Base-by-base conservation (phyloP, 2,329 filamentous ascomycete species). In the Cordyceps tenuipes region DNA sequence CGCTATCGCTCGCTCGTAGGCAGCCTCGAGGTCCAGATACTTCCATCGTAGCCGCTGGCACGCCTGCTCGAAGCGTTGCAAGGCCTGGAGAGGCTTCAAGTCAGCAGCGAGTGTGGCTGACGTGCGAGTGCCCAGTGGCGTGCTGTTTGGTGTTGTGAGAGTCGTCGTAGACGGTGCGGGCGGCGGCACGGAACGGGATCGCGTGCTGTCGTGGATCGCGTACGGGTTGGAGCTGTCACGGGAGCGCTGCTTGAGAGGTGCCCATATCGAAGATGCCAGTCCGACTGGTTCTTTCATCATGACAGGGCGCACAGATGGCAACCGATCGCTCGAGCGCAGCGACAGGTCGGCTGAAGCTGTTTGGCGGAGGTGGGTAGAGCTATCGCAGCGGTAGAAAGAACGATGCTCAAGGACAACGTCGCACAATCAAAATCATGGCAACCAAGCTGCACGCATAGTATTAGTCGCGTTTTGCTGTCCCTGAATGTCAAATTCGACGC, bases 11-110 rank as follows among this genome's bases (percentile, higher is more conserved):
- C 76, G 73, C n/a, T 70, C 70, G 67, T 86, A 87, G 2, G 78
- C 82, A 56, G 74, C 70, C n/a, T 79, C 78, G 36, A 87, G 75
- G 64, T 84, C 84, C 13, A 82, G 77, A 2, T 82, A 77, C 68
- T 87, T 87, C 84, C 85, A 87, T 63, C 81, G 79, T 48, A 87
- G 73, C 2, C 84, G 79, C 2, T 79, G 77, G 21, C 83, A 79
- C 31, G 85, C 82, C 64, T 85, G 85, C 62, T 80, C 77, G 68
- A 84, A 86, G 7, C 84, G 79, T 2, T 76, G 73, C 0, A 86
- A 76, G 47, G 85, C 80, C 44, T 76, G 73, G 1, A 66, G 46
- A 1, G 71, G 70, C 1, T 65, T 67, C 1, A 73, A 57, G 55
- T 62, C 12, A 66, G 67, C n/a, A 64, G 63, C 51, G 43, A 47